phyloP scores from a whole-genome alignment of 306 rosid genomes.

The Vigna trinervia region DNA sequence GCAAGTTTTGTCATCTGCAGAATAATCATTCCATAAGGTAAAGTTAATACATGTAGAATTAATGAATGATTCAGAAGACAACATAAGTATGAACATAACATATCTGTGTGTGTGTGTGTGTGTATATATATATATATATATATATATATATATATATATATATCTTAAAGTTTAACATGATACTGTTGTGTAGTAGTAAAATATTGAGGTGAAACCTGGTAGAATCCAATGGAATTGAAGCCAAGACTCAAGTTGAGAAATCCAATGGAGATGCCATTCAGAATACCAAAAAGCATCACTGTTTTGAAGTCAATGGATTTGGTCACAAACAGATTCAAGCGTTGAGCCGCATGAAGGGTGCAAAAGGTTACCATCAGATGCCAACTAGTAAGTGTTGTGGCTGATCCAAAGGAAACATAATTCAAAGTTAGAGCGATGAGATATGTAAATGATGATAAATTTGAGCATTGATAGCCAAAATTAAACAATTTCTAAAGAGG shows the following conservation, averaged over 20 bases:
- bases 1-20: constrained; percentile 99
- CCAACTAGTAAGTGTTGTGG: constrained; percentile 99
- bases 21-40: constrained; percentile 9
- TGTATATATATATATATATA: no score
- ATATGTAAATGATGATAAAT: neutral
- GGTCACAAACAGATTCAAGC: constrained; percentile 74
- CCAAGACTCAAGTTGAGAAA: constrained; percentile 95
- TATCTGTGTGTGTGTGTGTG: neutral
- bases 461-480: neutral
- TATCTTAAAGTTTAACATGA: neutral
- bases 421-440: neutral
- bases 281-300: constrained; percentile 82
- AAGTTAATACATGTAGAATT: constrained; percentile 4
- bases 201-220: constrained; percentile 68
- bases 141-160: neutral
- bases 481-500: neutral
- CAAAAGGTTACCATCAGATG: constrained; percentile 95
- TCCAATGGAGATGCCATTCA: constrained; percentile 94
- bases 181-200: neutral
- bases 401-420: constrained; percentile 41
- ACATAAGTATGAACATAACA: neutral
- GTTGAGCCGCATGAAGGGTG: constrained; percentile 90
- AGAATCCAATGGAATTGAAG: constrained; percentile 95
- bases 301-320: constrained; percentile 87
- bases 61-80: constrained; percentile 3